phyloP scores from a whole-genome alignment of 164 flowering plant species.

The Nymphaea thermarum region DNA sequence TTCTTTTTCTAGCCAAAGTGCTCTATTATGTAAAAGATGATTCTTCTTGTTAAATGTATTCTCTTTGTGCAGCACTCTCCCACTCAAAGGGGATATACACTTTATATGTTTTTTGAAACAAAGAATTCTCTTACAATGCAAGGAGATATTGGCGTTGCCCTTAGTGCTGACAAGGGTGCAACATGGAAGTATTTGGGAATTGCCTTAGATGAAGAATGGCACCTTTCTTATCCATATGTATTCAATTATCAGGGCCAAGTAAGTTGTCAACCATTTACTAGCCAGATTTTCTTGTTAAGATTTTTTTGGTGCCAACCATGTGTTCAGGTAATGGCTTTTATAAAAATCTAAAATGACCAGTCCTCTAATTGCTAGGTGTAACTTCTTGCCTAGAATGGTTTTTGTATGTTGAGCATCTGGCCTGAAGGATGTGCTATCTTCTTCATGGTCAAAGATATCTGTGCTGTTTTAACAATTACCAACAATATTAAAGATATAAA shows the following conservation, averaged over 20 bases:
- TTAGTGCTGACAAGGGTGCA: constrained; percentile 64
- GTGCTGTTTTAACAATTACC: no score
- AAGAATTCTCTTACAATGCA: constrained; percentile 64
- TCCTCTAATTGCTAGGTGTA: no score
- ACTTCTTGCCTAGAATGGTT: no score
- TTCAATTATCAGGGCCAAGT: constrained; percentile 55
- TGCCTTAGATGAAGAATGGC: constrained; percentile 86
- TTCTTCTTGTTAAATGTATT: no score
- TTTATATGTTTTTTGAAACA: constrained; percentile 64
- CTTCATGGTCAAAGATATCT: no score
- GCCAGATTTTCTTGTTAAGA: not conserved
- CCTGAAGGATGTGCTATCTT: no score
- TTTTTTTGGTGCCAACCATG: not conserved
- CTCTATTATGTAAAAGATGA: no score
- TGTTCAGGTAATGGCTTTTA: not conserved
- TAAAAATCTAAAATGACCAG: no score
- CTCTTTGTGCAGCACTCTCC: not conserved
- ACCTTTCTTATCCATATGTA: constrained; percentile 78
- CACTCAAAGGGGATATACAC: constrained; percentile 34
- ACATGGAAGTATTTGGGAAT: constrained; percentile 72
- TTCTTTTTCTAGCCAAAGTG: no score
- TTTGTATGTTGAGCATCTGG: no score
- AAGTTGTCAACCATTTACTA: constrained; percentile 11
- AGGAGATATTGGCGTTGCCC: constrained; percentile 83
- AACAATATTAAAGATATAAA: no score